Percentiles rank a stretch among this genome's conserved stretches.
phyloP scores from a whole-genome alignment of 163 green algal genomes.

The Volvox carteri region DNA sequence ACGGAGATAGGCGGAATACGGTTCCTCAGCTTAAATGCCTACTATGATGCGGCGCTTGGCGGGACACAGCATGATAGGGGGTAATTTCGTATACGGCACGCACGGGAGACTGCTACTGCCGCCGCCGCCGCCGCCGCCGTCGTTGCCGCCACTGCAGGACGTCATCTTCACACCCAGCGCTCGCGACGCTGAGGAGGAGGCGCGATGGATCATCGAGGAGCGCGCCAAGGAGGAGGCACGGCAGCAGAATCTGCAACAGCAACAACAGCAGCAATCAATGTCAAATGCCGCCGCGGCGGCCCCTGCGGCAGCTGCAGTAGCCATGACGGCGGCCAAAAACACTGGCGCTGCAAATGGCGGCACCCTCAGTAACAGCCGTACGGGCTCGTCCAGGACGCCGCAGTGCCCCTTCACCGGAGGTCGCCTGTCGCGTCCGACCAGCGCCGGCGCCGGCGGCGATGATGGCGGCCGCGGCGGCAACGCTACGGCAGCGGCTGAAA shows the following conservation, averaged over 20 bases:
- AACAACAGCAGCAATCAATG: neutral
- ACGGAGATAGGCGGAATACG: no score
- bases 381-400: neutral
- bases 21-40: no score
- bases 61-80: no score
- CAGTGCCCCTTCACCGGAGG: slow-evolving; percentile 21
- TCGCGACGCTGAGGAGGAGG: slow-evolving; percentile 24
- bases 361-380: neutral
- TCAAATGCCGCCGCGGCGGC: neutral
- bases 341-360: neutral
- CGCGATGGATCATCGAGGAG: slow-evolving; percentile 22
- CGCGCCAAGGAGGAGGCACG: neutral
- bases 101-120: no score
- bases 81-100: no score
- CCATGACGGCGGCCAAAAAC: neutral
- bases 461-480: neutral
- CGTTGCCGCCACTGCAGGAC: no score
- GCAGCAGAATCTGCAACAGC: slow-evolving; percentile 1
- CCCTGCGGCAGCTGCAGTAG: neutral
- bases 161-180: slow-evolving; percentile 26
- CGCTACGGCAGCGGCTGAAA: neutral
- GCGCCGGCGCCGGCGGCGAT: neutral
- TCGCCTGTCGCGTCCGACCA: neutral
- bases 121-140: no score
- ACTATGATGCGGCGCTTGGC: no score